phyloP scores from a whole-genome alignment of 2,329 filamentous ascomycete genomes.

The Alternaria novae-zelandiae region DNA sequence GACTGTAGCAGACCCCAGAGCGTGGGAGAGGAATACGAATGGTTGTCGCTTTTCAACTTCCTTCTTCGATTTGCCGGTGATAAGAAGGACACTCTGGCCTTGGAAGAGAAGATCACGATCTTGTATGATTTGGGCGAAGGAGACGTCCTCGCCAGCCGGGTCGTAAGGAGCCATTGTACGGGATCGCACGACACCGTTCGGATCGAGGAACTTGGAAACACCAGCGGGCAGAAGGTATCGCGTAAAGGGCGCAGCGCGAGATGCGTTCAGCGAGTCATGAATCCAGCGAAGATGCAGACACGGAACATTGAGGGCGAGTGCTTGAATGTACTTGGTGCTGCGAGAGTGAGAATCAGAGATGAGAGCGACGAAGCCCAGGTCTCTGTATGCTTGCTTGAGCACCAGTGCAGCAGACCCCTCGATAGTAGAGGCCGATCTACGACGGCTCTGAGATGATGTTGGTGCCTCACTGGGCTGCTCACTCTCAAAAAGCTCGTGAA shows the following conservation, averaged over 20 bases:
- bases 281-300: slow-evolving; percentile 87
- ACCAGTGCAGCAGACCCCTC: slow-evolving; percentile 51
- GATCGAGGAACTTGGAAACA: slow-evolving; percentile 73
- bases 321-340: slow-evolving; percentile 92
- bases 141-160: slow-evolving; percentile 57
- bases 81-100: slow-evolving; percentile 71
- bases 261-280: slow-evolving; percentile 69
- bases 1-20: slow-evolving; percentile 74
- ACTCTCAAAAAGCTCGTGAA: slow-evolving; percentile 77
- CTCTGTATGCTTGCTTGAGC: slow-evolving; percentile 60
- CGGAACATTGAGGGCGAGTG: slow-evolving; percentile 85
- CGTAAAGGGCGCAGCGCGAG: slow-evolving; percentile 72
- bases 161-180: slow-evolving; percentile 69
- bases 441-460: slow-evolving; percentile 21
- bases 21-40: slow-evolving; percentile 81
- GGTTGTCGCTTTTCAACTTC: slow-evolving; percentile 70
- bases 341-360: slow-evolving; percentile 87
- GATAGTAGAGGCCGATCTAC: slow-evolving; percentile 14
- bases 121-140: slow-evolving; percentile 36
- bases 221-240: slow-evolving; percentile 87
- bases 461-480: slow-evolving; percentile 36
- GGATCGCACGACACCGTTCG: slow-evolving; percentile 73
- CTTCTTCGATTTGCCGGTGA: slow-evolving; percentile 69
- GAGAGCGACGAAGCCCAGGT: slow-evolving; percentile 79
- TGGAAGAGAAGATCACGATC: slow-evolving; percentile 67